Evolutionary conservation across 1,284 basidiomycete species (phyloP).

Genomic region (Leccinum angustisporum): DNA sequence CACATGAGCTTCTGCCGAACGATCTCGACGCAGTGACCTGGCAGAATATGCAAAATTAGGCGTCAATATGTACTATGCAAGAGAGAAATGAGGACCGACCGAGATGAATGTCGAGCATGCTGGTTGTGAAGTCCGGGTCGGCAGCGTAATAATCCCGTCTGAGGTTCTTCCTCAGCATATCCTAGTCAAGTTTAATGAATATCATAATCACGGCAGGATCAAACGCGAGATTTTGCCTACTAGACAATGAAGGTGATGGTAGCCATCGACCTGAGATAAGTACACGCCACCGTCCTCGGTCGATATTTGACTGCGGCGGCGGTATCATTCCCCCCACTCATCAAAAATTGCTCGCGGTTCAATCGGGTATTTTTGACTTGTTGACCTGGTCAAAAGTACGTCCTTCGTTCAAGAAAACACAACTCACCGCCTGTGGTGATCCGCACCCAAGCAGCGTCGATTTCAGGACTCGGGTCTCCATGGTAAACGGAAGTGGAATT

Average conservation of each 20-base stretch:
- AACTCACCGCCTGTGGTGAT: neutral
- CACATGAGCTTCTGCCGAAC: constrained; percentile 3
- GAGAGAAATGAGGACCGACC: too few relatives aligned
- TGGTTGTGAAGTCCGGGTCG: too few relatives aligned
- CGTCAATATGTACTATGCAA: too few relatives aligned
- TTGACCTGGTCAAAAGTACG: neutral
- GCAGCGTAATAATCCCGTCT: neutral
- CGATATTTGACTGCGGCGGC: neutral
- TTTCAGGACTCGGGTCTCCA: too few relatives aligned
- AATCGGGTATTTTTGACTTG: neutral
- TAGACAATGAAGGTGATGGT: constrained; percentile 5
- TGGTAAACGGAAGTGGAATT: too few relatives aligned
- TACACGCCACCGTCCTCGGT: constrained; percentile 4
- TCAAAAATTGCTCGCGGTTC: constrained; percentile 3
- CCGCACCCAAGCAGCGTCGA: too few relatives aligned
- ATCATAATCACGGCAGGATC: neutral
- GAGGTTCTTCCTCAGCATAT: constrained; percentile 2
- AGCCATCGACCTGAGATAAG: constrained; percentile 2
- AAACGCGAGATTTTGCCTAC: neutral
- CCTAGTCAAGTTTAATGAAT: neutral
- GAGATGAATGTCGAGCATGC: too few relatives aligned
- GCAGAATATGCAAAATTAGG: too few relatives aligned
- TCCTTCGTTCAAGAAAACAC: neutral
- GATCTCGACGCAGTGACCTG: constrained; percentile 1
- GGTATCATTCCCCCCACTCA: neutral